phyloP scores from a whole-genome alignment of 148 eudicot species.

The Simmondsia chinensis region DNA sequence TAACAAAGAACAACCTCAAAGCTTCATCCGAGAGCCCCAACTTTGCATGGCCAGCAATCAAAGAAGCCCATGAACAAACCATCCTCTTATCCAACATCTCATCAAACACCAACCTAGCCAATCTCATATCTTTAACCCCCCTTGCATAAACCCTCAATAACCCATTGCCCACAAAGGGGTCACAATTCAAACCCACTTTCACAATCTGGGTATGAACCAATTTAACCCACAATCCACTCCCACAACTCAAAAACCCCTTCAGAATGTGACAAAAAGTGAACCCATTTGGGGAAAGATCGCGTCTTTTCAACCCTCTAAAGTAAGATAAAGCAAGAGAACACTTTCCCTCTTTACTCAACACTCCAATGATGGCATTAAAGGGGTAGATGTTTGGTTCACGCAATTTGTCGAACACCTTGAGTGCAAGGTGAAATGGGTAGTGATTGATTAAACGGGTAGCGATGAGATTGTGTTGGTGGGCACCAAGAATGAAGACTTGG shows the following conservation, averaged over 20 bases:
- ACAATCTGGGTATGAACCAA: conserved; percentile 44
- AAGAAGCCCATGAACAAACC: conserved; percentile 57
- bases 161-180: conserved; percentile 53
- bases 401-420: conserved; percentile 35
- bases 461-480: conserved; percentile 58
- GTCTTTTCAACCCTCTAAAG: conserved; percentile 25
- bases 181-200: conserved; percentile 28
- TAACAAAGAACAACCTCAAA: conserved; percentile 30
- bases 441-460: conserved; percentile 78
- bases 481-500: conserved; percentile 26
- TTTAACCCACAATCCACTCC: conserved; percentile 14
- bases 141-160: conserved; percentile 45
- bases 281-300: conserved; percentile 45
- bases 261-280: conserved; percentile 63
- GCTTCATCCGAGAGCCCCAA: conserved; percentile 41
- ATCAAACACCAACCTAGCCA: conserved; percentile 58
- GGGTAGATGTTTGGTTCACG: conserved; percentile 54
- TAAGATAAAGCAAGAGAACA: conserved; percentile 22
- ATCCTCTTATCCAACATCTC: conserved; percentile 53
- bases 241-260: conserved; percentile 30
- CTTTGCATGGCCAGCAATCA: conserved; percentile 55
- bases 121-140: conserved; percentile 39
- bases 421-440: conserved; percentile 38
- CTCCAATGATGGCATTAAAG: conserved; percentile 60
- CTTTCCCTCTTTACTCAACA: conserved; percentile 37